Evolutionary conservation across 331 rosid genomes (phyloP).

Genomic region (Quercus tomentella): DNA sequence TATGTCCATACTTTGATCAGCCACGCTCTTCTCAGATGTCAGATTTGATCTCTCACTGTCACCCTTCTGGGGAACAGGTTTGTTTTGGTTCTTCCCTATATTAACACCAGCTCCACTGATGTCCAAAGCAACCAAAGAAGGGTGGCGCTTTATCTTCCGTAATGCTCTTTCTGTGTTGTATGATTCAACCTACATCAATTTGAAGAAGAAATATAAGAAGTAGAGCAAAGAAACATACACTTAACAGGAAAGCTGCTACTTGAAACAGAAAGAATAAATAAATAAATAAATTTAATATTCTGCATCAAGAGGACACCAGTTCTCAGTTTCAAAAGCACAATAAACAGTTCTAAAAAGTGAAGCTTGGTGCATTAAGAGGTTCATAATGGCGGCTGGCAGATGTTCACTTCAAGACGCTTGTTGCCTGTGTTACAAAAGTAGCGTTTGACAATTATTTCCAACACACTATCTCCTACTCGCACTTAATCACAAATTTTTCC

Average conservation of each 20-base stretch:
- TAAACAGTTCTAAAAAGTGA: not conserved
- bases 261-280: too few relatives aligned
- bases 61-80: slow-evolving; percentile 31
- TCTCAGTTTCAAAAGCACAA: not conserved
- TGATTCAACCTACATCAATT: slow-evolving; percentile 55
- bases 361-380: not conserved
- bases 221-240: slow-evolving; percentile 2
- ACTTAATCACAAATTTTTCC: not conserved
- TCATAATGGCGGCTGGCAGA: not conserved
- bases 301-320: too few relatives aligned
- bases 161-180: slow-evolving; percentile 64
- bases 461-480: not conserved
- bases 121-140: slow-evolving; percentile 47
- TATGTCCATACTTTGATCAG: slow-evolving; percentile 17
- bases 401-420: not conserved
- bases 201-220: slow-evolving; percentile 8
- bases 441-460: not conserved
- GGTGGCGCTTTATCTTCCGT: slow-evolving; percentile 66
- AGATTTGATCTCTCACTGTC: slow-evolving; percentile 33
- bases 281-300: too few relatives aligned
- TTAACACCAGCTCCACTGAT: slow-evolving; percentile 37
- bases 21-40: slow-evolving; percentile 22
- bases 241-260: not conserved
- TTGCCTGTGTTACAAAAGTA: not conserved
- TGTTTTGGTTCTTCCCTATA: slow-evolving; percentile 24